Conservation (phyloP, 352 stramenopile genomes). For the Globisporangium rhizosaccharum region DNA sequence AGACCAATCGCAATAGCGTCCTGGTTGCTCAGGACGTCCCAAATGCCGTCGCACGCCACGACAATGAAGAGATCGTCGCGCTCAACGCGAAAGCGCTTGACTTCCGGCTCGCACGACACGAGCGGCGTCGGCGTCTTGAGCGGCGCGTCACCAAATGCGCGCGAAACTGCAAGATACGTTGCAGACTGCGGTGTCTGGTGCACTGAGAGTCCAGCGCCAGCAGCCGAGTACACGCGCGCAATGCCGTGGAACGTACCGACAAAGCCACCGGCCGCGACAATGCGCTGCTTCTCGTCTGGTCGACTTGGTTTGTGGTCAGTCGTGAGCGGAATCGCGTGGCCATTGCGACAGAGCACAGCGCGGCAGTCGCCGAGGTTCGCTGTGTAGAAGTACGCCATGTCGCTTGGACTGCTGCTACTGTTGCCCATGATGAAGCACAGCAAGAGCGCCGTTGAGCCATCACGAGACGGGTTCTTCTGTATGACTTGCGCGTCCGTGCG, state of each 20-base stretch:
- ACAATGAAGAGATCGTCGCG: slow-evolving; percentile 50
- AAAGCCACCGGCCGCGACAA: slow-evolving; percentile 41
- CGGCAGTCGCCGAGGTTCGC: slow-evolving; percentile 62
- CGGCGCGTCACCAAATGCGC: slow-evolving; percentile 52
- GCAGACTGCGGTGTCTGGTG: slow-evolving; percentile 20
- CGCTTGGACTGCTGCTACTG: background rate
- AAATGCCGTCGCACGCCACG: slow-evolving; percentile 57
- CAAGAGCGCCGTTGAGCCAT: slow-evolving; percentile 48
- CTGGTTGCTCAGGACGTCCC: slow-evolving; percentile 58
- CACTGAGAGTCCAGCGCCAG: slow-evolving; percentile 28
- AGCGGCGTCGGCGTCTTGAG: slow-evolving; percentile 39
- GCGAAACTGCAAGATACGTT: slow-evolving; percentile 50
- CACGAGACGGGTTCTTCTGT: slow-evolving; percentile 32
- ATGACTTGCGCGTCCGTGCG: slow-evolving; percentile 36
- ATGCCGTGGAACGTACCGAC: slow-evolving; percentile 43
- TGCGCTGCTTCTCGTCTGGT: slow-evolving; percentile 41
- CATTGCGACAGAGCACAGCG: slow-evolving; percentile 45
- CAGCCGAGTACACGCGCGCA: slow-evolving; percentile 45
- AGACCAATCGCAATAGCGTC: slow-evolving; percentile 46
- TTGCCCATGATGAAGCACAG: slow-evolving; percentile 40
- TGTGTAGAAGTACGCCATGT: slow-evolving; percentile 42
- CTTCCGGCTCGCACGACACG: slow-evolving; percentile 51
- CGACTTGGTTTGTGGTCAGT: slow-evolving; percentile 55
- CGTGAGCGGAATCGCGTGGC: slow-evolving; percentile 33
- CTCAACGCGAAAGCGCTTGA: slow-evolving; percentile 28